Evolutionary conservation across 2,329 filamentous ascomycete genomes (phyloP).

Genomic region (Neoscytalidium dimidiatum): DNA sequence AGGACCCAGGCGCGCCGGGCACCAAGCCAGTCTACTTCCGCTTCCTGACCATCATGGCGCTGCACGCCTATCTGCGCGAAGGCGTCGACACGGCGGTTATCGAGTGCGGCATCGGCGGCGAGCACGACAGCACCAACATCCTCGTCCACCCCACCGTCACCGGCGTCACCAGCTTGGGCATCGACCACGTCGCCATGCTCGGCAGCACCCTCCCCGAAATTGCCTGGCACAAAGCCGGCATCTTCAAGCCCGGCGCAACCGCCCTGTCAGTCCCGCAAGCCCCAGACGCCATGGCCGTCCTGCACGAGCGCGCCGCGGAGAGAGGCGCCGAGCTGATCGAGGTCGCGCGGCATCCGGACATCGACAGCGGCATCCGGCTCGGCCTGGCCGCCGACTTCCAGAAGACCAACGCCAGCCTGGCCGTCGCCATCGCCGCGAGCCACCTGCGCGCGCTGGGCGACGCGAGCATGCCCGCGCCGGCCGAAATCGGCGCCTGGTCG

Average conservation of each 20-base stretch:
- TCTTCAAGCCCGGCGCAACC: constrained; percentile 69
- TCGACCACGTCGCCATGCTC: constrained; percentile 82
- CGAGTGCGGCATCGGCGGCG: constrained; percentile 92
- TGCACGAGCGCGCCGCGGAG: constrained; percentile 57
- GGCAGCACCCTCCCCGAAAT: constrained; percentile 79
- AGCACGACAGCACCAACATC: constrained; percentile 91
- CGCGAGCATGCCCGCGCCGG: constrained; percentile 39
- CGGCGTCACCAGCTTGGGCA: constrained; percentile 77
- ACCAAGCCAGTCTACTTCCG: constrained; percentile 91
- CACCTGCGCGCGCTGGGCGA: constrained; percentile 55
- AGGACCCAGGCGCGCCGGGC: constrained; percentile 47
- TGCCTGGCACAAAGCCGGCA: constrained; percentile 89
- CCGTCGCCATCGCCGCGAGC: constrained; percentile 59
- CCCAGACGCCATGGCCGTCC: constrained; percentile 55
- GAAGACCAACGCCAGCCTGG: constrained; percentile 63
- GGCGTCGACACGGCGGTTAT: constrained; percentile 78
- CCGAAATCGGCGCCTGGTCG: constrained; percentile 35
- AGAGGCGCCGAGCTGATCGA: constrained; percentile 50
- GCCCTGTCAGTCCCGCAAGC: constrained; percentile 65
- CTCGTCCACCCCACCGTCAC: constrained; percentile 69
- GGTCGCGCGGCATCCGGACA: constrained; percentile 51
- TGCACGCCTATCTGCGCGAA: constrained; percentile 78
- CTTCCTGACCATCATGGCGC: constrained; percentile 83
- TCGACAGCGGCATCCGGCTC: constrained; percentile 50
- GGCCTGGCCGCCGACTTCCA: constrained; percentile 65